Base-by-base conservation (phyloP, 306 rosid species). In the Alnus rubra region DNA sequence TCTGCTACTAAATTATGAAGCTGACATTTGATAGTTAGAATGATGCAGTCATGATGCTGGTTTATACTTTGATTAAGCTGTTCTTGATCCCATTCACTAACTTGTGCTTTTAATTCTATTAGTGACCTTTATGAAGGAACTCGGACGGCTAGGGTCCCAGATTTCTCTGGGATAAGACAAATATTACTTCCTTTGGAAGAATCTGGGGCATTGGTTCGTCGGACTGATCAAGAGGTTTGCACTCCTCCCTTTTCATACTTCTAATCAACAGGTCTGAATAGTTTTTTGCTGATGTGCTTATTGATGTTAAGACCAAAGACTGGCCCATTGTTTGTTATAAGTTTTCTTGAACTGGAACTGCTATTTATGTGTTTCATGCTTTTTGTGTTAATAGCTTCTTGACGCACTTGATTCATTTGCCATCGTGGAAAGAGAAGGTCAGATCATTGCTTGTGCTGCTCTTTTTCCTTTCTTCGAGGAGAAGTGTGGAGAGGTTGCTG, bases 91-190 rank as follows among this genome's bases (percentile, higher is more conserved):
- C 19, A 37, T 75, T 73, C 11, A 60, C 79, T 81, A 48, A 89
- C 70, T 15, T 7, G 56, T 72, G 19, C 51, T 28, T 79, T 60
- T 58, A 68, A 76, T 80, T 77, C 79, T 80, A 23, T 68, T 68
- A 95, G 99, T 76, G 99, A 96, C 73, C 94, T 90, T 54, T 96
- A 96, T 13, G 99, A 96, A 89, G 99, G 98, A 78, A 96, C 99
- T 37, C 96, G 99, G 77, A 84, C 74, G 88, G 99, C 99, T 73
- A 84, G 72, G 76, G 84, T 60, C 45, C 65, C 89, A 18, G 99
- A 96, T 85, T 50, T 96, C 81, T 65, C 81, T 63, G 94, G 91
- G 84, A 89, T 96, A 73, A 91, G 89, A 82, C 88, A 89, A 87
- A 76, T 96, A 76, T 77, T 93, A 69, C 89, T 69, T 77, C 99